A percentile compares a stretch with the other conserved stretches of the same genome.
phyloP scores from a whole-genome alignment of 768 basidiomycete genomes.

The Floccularia luteovirens region DNA sequence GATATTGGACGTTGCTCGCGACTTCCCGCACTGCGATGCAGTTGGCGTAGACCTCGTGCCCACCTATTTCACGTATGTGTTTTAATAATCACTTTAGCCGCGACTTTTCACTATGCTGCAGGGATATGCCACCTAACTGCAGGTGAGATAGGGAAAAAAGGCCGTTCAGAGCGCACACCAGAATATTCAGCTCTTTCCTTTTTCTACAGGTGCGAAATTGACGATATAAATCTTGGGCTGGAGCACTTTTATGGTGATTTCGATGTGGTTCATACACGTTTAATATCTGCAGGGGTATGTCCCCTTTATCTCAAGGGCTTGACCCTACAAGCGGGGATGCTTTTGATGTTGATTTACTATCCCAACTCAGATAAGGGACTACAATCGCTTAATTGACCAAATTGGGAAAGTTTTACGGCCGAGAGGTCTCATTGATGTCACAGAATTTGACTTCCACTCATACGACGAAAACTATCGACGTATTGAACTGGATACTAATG shows the following conservation, averaged over 20 bases:
- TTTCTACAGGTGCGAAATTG: slow-evolving; percentile 67
- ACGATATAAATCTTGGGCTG: slow-evolving; percentile 78
- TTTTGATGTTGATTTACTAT: slow-evolving; percentile 1
- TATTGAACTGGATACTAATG: slow-evolving; percentile 31
- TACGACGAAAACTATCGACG: slow-evolving; percentile 44
- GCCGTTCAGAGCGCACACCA: slow-evolving; percentile 3
- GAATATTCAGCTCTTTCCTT: slow-evolving; percentile 4
- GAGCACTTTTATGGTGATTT: slow-evolving; percentile 79
- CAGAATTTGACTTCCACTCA: slow-evolving; percentile 65
- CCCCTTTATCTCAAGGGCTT: not conserved
- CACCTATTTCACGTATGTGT: no score
- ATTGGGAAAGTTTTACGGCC: slow-evolving; percentile 62
- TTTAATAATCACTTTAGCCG: no score
- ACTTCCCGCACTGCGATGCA: slow-evolving; percentile 60
- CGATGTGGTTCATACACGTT: slow-evolving; percentile 66
- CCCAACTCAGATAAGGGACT: slow-evolving; percentile 56
- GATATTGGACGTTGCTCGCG: slow-evolving; percentile 68
- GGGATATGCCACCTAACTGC: slow-evolving; percentile 63
- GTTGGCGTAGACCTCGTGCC: slow-evolving; percentile 79
- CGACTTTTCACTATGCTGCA: slow-evolving; percentile 18
- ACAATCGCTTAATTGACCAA: slow-evolving; percentile 53
- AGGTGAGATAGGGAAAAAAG: slow-evolving; percentile 35
- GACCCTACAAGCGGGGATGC: not conserved
- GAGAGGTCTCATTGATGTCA: slow-evolving; percentile 56
- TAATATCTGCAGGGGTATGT: slow-evolving; percentile 69